Evolutionary conservation across 371 early-diverging fungal genomes (phyloP).

Genomic region (Entomophthora muscae): DNA sequence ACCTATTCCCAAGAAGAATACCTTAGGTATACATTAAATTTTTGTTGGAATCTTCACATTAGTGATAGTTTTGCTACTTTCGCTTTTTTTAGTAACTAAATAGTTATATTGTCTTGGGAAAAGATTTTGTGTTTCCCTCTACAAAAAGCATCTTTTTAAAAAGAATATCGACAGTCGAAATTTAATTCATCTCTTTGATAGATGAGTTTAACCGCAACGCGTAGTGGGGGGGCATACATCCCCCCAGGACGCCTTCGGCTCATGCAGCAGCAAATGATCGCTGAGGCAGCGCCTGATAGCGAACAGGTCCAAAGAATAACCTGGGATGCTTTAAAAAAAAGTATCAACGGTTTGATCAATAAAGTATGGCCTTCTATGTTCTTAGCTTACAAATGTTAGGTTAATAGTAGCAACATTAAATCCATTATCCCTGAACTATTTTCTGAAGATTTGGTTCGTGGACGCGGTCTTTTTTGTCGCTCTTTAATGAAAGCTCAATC

Average conservation of each 20-base stretch:
- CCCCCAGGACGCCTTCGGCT: conserved; percentile 74
- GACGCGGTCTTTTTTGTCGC: conserved; percentile 79
- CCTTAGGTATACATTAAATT: no score
- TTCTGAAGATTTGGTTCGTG: conserved; percentile 80
- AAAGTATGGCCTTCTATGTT: conserved; percentile 26
- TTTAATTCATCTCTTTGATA: no score
- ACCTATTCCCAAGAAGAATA: no score
- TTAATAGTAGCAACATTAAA: conserved; percentile 80
- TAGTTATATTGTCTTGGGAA: no score
- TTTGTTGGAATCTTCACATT: no score
- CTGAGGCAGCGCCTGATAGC: conserved; percentile 36
- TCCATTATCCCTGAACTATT: conserved; percentile 80
- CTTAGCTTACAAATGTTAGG: no score
- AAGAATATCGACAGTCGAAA: no score
- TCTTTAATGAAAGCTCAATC: conserved; percentile 87
- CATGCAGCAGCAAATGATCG: conserved; percentile 41
- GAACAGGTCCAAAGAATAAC: conserved; percentile 70
- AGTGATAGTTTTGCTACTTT: no score
- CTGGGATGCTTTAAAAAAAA: conserved; percentile 92
- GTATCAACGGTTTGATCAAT: conserved; percentile 91
- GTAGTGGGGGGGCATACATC: conserved; percentile 74
- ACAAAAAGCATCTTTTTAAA: no score
- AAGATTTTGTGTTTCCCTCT: no score
- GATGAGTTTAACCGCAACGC: no score
- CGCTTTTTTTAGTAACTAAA: no score